Evolutionary conservation across 2,329 filamentous ascomycete species (phyloP).

Genomic region (Epicoccum sorghinum): DNA sequence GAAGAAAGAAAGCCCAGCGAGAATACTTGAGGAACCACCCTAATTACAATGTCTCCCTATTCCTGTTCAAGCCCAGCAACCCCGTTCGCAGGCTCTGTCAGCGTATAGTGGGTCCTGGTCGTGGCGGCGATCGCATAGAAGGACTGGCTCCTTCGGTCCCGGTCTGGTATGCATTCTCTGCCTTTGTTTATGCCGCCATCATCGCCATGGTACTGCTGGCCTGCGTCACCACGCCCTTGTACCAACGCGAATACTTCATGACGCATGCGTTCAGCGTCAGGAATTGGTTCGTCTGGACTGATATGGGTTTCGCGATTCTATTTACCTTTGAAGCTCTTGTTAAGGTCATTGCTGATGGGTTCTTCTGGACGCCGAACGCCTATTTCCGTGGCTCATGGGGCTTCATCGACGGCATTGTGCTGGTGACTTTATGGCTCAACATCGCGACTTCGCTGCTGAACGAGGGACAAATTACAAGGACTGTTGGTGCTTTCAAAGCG

Average conservation of each 20-base stretch:
- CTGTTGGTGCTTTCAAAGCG: conserved; percentile 96
- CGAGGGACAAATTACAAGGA: conserved; percentile 83
- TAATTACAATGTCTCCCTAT: conserved; percentile 90
- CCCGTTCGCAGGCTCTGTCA: conserved; percentile 84
- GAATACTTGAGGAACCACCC: conserved; percentile 89
- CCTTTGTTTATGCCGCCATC: conserved; percentile 91
- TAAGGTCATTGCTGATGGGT: conserved; percentile 93
- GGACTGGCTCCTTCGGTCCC: conserved; percentile 87
- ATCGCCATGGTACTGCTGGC: conserved; percentile 97
- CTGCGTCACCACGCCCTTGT: conserved; percentile 91
- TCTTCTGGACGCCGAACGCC: conserved; percentile 96
- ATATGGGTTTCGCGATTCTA: conserved; percentile 84
- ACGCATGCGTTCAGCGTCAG: conserved; percentile 63
- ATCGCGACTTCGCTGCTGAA: conserved; percentile 81
- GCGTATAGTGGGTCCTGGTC: conserved; percentile 85
- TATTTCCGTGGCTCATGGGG: conserved; percentile 98
- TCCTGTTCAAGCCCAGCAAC: conserved; percentile 80
- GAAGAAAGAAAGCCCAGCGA: conserved; percentile 84
- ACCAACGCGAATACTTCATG: conserved; percentile 85
- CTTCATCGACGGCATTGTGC: conserved; percentile 88
- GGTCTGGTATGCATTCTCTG: conserved; percentile 91
- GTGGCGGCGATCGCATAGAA: conserved; percentile 84
- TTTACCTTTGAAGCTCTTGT: conserved; percentile 87
- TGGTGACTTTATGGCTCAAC: conserved; percentile 95
- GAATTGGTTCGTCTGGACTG: conserved; percentile 96